phyloP scores from a whole-genome alignment of 371 early-diverging fungal species.

The Funneliformis caledonium region DNA sequence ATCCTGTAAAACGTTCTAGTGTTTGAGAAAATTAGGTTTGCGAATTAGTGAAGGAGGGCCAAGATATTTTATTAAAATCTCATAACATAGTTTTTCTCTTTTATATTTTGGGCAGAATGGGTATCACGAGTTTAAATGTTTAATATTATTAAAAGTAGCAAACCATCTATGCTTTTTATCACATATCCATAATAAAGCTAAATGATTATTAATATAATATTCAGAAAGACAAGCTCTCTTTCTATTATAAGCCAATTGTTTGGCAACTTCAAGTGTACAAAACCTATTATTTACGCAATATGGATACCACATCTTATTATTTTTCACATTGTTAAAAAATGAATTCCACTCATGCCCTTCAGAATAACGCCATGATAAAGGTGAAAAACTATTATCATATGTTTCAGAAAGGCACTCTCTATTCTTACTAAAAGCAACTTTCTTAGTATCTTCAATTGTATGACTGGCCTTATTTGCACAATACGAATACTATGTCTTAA shows the following conservation, averaged over 20 bases:
- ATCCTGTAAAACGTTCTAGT: neutral
- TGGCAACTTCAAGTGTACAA: constrained; percentile 17
- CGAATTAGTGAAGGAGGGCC: no score
- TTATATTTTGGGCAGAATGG: constrained; percentile 30
- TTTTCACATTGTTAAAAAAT: constrained; percentile 16
- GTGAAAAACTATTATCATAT: constrained; percentile 31
- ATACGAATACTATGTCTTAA: constrained; percentile 2
- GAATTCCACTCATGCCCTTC: constrained; percentile 17
- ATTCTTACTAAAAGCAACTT: constrained; percentile 35
- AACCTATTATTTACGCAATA: constrained; percentile 22
- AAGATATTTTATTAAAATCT: no score
- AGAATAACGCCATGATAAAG: constrained; percentile 28
- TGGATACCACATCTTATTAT: constrained; percentile 6
- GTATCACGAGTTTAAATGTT: neutral
- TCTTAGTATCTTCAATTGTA: constrained; percentile 33
- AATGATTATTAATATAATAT: no score
- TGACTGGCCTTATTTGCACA: constrained; percentile 22
- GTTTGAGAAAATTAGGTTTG: constrained; percentile 9
- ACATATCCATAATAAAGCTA: no score
- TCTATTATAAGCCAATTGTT: constrained; percentile 34
- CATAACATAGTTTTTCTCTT: constrained; percentile 25
- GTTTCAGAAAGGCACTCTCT: constrained; percentile 15
- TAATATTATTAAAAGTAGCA: constrained; percentile 3
- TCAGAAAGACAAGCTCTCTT: no score
- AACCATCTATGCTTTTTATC: no score